A percentile compares a stretch with the other conserved stretches of the same genome.
phyloP scores from a whole-genome alignment of 1,284 basidiomycete genomes.

The Tranzscheliella williamsii region DNA sequence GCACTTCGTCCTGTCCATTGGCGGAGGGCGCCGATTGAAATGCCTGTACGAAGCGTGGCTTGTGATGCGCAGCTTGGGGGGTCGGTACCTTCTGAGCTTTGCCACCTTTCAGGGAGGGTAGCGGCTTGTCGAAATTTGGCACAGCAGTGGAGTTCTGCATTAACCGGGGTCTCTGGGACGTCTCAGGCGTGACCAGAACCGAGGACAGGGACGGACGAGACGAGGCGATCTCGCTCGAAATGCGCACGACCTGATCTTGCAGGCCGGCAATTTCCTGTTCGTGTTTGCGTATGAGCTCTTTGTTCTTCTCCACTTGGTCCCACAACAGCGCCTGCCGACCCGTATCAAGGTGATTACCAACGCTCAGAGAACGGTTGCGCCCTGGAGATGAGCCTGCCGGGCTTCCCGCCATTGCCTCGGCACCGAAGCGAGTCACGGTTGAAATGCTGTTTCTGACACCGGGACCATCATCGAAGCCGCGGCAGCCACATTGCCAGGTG shows the following conservation, averaged over 20 bases:
- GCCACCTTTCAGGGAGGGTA: not conserved
- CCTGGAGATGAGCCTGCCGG: slow-evolving; percentile 4
- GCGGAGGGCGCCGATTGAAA: not conserved
- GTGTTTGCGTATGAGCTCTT: slow-evolving; percentile 23
- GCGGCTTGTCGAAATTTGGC: not conserved
- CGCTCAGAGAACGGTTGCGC: slow-evolving; percentile 14
- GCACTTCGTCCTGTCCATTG: too few species aligned
- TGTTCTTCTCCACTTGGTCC: slow-evolving; percentile 24
- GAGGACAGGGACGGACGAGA: slow-evolving; percentile 17
- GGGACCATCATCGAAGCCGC: not conserved
- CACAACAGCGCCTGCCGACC: slow-evolving; percentile 21
- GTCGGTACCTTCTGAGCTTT: not conserved
- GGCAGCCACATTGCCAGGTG: slow-evolving; percentile 38
- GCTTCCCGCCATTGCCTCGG: not conserved
- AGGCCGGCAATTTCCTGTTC: slow-evolving; percentile 23
- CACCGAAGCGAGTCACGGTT: not conserved
- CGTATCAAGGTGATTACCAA: slow-evolving; percentile 9
- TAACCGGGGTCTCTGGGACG: not conserved
- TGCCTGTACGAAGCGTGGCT: not conserved
- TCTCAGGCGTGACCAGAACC: slow-evolving; percentile 1
- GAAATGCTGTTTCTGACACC: not conserved
- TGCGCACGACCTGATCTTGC: slow-evolving; percentile 22
- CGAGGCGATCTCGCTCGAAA: slow-evolving; percentile 25
- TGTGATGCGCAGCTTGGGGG: not conserved
- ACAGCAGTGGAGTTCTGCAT: not conserved